phyloP scores from a whole-genome alignment of 495 filamentous ascomycete species.

The Podospora australis region DNA sequence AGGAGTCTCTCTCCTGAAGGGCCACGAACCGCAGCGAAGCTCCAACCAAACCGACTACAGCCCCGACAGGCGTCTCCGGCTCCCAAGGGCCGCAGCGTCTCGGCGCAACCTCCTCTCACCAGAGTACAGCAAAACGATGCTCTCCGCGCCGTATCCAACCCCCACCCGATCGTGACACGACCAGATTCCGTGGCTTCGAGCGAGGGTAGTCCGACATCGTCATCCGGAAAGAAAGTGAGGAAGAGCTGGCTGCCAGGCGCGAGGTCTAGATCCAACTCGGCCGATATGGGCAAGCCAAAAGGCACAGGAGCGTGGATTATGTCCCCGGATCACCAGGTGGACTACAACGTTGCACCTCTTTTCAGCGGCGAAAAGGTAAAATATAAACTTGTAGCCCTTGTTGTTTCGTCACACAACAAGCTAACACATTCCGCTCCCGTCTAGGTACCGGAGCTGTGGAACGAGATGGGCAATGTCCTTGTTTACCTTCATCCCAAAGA shows the following conservation, averaged over 20 bases:
- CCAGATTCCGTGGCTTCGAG: slow-evolving; percentile 15
- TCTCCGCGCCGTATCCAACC: slow-evolving; percentile 21
- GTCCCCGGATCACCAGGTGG: slow-evolving; percentile 47
- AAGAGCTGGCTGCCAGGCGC: slow-evolving; percentile 41
- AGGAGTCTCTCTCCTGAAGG: slow-evolving; percentile 11
- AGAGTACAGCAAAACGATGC: slow-evolving; percentile 19
- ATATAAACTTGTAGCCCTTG: neutral
- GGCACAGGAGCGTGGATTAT: slow-evolving; percentile 56
- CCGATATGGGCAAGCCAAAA: slow-evolving; percentile 16
- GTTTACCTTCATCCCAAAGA: slow-evolving; percentile 73
- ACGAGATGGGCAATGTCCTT: slow-evolving; percentile 72
- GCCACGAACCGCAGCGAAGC: slow-evolving; percentile 10
- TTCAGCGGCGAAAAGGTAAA: slow-evolving; percentile 54
- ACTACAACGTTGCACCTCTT: slow-evolving; percentile 56
- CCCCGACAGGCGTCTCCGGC: slow-evolving; percentile 20
- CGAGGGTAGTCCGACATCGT: slow-evolving; percentile 27
- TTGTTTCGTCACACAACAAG: neutral
- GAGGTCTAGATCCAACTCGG: slow-evolving; percentile 38
- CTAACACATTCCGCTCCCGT: slow-evolving; percentile 1
- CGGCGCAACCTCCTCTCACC: slow-evolving; percentile 28
- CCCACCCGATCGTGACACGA: slow-evolving; percentile 2
- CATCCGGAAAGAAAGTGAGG: slow-evolving; percentile 22
- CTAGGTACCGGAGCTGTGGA: slow-evolving; percentile 83
- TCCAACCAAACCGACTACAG: slow-evolving; percentile 25
- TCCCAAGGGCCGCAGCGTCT: slow-evolving; percentile 32